These are phyloP conservation scores for Leishmania tropica DNA, from an alignment of 208 protist species.

Conservation along the genomic window DNA sequence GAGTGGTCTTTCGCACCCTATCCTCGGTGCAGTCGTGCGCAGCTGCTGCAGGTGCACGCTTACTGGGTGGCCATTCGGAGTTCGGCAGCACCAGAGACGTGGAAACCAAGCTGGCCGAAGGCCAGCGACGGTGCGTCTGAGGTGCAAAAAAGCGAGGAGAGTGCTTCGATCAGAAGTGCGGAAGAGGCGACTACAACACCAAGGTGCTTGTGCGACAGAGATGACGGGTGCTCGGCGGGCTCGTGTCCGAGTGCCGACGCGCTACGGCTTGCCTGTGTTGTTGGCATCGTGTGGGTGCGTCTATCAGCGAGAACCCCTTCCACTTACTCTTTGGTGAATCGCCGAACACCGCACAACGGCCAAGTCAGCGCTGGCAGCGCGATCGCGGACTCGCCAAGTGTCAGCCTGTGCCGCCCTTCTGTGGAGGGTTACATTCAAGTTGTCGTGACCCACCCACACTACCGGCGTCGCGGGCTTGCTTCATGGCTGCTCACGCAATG, in stretches of 20 bases:
- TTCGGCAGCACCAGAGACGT: neutral
- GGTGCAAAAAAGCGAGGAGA: neutral
- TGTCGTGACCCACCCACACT: constrained; percentile 39
- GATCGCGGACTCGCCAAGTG: neutral
- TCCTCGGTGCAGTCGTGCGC: constrained; percentile 45
- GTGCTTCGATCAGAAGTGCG: neutral
- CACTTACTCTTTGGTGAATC: neutral
- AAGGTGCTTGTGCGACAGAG: neutral
- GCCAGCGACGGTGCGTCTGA: neutral
- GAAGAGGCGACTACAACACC: neutral
- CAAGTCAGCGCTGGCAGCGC: neutral
- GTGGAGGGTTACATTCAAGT: constrained; percentile 86
- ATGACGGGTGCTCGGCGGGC: neutral
- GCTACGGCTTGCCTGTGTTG: constrained; percentile 34
- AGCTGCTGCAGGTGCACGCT: constrained; percentile 53
- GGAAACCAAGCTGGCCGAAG: too few relatives aligned
- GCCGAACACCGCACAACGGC: neutral
- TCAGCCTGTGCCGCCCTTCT: neutral
- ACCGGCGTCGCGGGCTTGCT: constrained; percentile 46
- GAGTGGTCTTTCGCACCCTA: constrained; percentile 57
- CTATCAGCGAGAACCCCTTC: constrained; percentile 18
- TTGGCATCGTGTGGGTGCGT: constrained; percentile 78
- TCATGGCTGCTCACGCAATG: constrained; percentile 35
- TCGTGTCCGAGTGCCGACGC: neutral
- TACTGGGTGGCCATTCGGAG: constrained; percentile 42